Evolutionary conservation across 208 protist genomes (phyloP).

Genomic region (Tritrichomonas foetus): DNA sequence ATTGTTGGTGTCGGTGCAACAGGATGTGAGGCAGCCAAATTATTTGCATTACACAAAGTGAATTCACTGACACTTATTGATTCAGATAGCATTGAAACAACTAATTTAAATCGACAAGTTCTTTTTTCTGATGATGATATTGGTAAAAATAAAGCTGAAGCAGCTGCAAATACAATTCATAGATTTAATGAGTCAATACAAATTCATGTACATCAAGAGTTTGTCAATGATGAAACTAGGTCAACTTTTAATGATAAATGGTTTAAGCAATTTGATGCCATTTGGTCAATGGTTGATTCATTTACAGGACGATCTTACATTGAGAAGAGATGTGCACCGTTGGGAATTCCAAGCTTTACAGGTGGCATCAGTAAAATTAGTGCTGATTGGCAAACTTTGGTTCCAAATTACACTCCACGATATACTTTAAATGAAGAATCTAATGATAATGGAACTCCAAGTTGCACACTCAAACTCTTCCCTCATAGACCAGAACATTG

Average conservation of each 20-base stretch:
- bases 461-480: background rate
- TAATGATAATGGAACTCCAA: background rate
- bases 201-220: background rate
- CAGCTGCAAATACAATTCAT: background rate
- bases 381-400: background rate
- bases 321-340: background rate
- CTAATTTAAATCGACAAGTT: background rate
- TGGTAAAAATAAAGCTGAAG: background rate
- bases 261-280: background rate
- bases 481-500: background rate
- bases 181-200: background rate
- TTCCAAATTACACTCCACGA: background rate
- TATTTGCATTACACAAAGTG: background rate
- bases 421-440: no score
- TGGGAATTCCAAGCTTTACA: background rate
- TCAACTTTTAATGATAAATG: background rate
- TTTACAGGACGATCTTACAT: background rate
- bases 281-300: background rate
- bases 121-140: slow-evolving; percentile 10
- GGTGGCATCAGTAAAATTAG: background rate
- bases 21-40: background rate
- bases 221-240: background rate
- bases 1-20: background rate
- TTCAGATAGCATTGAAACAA: background rate
- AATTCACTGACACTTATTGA: background rate